phyloP scores from a whole-genome alignment of 345 rosid species.

The Erysimum cheiranthoides region DNA sequence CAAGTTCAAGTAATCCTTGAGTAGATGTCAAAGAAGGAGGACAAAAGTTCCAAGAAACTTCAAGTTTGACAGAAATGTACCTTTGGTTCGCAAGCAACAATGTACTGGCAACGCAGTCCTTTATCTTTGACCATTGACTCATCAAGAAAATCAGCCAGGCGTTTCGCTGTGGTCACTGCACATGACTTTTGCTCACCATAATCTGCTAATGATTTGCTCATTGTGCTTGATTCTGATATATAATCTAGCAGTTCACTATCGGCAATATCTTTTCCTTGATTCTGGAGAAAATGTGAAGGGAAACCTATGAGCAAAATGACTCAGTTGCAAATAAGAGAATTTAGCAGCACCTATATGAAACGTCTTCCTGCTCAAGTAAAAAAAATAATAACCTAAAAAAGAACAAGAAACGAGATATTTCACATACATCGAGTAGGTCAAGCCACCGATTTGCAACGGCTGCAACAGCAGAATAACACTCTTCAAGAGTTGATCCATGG shows the following conservation, averaged over 20 bases:
- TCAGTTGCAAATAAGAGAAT: constrained; percentile 15
- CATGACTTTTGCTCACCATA: constrained; percentile 96
- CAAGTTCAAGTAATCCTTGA: constrained; percentile 10
- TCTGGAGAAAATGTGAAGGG: constrained; percentile 55
- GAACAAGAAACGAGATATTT: constrained; percentile 18
- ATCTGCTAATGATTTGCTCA: constrained; percentile 98
- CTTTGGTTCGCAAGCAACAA: constrained; percentile 94
- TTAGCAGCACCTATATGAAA: constrained; percentile 29
- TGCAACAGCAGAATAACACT: constrained; percentile 94
- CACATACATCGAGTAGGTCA: constrained; percentile 90
- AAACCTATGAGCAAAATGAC: constrained; percentile 27
- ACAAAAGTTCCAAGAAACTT: neutral
- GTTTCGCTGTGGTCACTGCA: constrained; percentile 97
- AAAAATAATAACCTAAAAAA: neutral
- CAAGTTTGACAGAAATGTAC: constrained; percentile 50
- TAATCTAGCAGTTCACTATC: constrained; percentile 94
- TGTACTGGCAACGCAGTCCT: constrained; percentile 96
- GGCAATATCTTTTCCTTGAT: constrained; percentile 88
- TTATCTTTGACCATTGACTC: constrained; percentile 94
- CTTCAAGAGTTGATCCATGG: constrained; percentile 83
- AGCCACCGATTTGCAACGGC: constrained; percentile 97
- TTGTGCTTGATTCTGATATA: constrained; percentile 98
- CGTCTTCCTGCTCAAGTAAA: constrained; percentile 1
- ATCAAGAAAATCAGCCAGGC: constrained; percentile 94
- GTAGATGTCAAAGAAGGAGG: constrained; percentile 11